Evolutionary conservation across 2,329 filamentous ascomycete species (phyloP), one percentile per base, ranked within the genome.

Genomic region (Geosmithia morbida): DNA sequence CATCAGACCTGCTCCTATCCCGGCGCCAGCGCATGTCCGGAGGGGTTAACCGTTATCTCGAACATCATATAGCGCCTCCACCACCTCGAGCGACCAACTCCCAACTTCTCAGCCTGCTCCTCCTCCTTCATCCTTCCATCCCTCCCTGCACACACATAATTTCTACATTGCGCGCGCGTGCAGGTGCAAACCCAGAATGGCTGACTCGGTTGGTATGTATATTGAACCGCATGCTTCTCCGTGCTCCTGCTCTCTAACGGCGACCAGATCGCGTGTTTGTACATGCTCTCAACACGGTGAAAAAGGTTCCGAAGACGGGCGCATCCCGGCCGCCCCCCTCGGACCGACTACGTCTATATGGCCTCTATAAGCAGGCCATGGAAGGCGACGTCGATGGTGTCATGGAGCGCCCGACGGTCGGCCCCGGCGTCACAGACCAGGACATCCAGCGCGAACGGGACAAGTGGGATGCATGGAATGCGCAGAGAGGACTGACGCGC

Each of bases 301-400:
- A 96, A 67, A 94, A 94, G 67, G 94, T 98, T 56, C 86, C 86
- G 56, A 90, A 92, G 60, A 95, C 89, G 17, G 90, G 92, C 52
- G 87, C 87, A 46, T 81, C 87, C 52, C 84, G 92, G 52, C 92
- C 92, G 43, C 92, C 92, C 44, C 79, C 88, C 2, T 71, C 76
- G 51, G 89, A 94, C 59, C 83, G 92, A 49, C 74, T 98, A 56
- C 85, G 85, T 49, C 83, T 98, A 51, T 98, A 98, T 82, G 92
- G 92, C 53, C 75, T 98, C 54, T 98, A 98, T 71, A 98, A 98
- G 63, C 92, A 98, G 66, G 88, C 88, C 52, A 97, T 97, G 92
- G 89, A 98, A 70, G 92, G 92, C 45, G 87, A 98, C 65, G 89
- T 97, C 33, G 85, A 92, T 55, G 86, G 87, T 45, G 87, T 97